phyloP scores from a whole-genome alignment of 805 yeast species.

The Saccharomycopsis javanensis region DNA sequence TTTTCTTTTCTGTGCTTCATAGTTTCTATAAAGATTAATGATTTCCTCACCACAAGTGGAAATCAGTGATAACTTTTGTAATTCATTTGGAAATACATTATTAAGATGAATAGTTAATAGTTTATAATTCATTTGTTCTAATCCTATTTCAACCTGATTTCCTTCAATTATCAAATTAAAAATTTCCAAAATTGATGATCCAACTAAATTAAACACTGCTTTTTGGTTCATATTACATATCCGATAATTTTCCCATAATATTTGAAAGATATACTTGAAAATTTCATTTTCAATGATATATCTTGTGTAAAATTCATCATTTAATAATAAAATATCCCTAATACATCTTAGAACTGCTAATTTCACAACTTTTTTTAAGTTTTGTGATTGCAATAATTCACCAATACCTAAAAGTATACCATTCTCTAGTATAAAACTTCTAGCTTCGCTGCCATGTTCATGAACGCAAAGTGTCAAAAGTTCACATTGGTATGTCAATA shows the following conservation, averaged over 20 bases:
- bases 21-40: background rate
- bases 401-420: constrained; percentile 48
- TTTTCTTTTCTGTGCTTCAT: background rate
- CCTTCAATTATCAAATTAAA: constrained; percentile 34
- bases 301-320: constrained; percentile 52
- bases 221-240: constrained; percentile 15
- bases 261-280: constrained; percentile 37
- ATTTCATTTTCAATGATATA: constrained; percentile 48
- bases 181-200: constrained; percentile 68
- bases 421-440: constrained; percentile 54
- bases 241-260: constrained; percentile 37
- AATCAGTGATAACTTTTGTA: background rate
- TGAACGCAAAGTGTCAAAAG: constrained; percentile 56
- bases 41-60: background rate
- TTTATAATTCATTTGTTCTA: background rate
- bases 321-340: constrained; percentile 48
- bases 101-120: background rate
- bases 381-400: constrained; percentile 29
- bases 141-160: constrained; percentile 5
- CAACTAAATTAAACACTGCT: constrained; percentile 48
- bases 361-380: constrained; percentile 43
- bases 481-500: constrained; percentile 45
- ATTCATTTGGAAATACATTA: background rate
- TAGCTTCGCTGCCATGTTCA: constrained; percentile 48
- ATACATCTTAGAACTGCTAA: constrained; percentile 63